phyloP scores from a whole-genome alignment of 495 filamentous ascomycete genomes.

The Aspergillus bridgeri region DNA sequence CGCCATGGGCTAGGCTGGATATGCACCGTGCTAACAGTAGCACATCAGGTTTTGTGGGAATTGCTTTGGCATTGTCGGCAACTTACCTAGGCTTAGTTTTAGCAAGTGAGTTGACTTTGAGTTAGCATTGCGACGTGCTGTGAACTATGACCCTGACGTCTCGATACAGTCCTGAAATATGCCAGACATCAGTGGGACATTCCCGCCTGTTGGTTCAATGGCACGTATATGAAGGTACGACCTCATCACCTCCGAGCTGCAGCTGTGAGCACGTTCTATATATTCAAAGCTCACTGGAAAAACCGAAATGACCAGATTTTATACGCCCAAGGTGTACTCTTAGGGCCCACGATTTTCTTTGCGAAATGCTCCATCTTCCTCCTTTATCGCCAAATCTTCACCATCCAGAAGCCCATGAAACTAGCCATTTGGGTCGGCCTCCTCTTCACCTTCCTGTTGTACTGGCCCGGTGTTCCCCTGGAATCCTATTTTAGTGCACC shows the following conservation, averaged over 20 bases:
- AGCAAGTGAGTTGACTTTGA: not conserved
- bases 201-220: not conserved
- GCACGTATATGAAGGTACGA: not conserved
- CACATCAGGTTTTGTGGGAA: not conserved
- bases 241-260: too few species aligned
- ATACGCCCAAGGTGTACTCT: not conserved
- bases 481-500: not conserved
- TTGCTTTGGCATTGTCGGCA: not conserved
- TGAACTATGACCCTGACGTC: too few species aligned
- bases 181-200: not conserved
- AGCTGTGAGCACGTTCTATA: too few species aligned
- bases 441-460: not conserved
- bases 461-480: not conserved
- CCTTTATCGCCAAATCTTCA: not conserved
- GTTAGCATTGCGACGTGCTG: too few species aligned
- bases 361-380: conserved; percentile 1
- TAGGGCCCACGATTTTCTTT: not conserved
- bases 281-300: too few species aligned
- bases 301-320: not conserved
- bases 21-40: not conserved
- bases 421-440: not conserved
- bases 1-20: not conserved
- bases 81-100: not conserved
- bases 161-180: not conserved
- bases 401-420: not conserved